These are phyloP conservation scores for Iris macrosiphon DNA, from an alignment of 106 monocot species.

Conservation along the genomic window DNA sequence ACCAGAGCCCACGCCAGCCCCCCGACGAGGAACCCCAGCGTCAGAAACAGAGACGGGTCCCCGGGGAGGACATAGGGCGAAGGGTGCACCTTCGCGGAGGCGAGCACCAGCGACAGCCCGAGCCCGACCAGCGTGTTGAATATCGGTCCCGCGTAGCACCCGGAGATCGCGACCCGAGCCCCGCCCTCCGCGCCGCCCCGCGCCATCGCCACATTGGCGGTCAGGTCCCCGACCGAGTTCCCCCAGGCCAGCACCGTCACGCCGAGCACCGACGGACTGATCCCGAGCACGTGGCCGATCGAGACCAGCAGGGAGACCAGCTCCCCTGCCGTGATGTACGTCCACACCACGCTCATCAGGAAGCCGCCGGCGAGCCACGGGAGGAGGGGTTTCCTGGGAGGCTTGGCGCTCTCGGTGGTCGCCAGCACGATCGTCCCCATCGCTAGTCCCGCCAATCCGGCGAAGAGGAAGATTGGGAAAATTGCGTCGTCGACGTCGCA, in stretches of 20 bases:
- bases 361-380: conserved; percentile 48
- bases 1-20: conserved; percentile 18
- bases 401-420: conserved; percentile 12
- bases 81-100: conserved; percentile 2
- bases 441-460: conserved; percentile 14
- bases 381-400: conserved; percentile 24
- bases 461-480: conserved; percentile 20
- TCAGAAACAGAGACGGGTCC: neutral
- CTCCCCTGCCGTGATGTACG: conserved; percentile 42
- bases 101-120: conserved; percentile 7
- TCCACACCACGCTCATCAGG: conserved; percentile 51
- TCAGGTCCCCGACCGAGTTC: conserved; percentile 52
- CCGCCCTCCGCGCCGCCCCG: conserved; percentile 29
- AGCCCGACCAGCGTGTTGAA: conserved; percentile 20
- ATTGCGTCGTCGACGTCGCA: conserved; percentile 1
- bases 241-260: conserved; percentile 59
- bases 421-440: conserved; percentile 20
- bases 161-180: conserved; percentile 16
- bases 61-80: neutral
- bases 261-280: conserved; percentile 33
- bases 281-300: conserved; percentile 23
- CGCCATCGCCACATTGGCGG: conserved; percentile 47
- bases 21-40: conserved; percentile 6
- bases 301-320: conserved; percentile 41
- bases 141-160: conserved; percentile 19